These are phyloP conservation scores for Pisolithus orientalis DNA, from an alignment of 768 basidiomycete species.

Conservation along the genomic window DNA sequence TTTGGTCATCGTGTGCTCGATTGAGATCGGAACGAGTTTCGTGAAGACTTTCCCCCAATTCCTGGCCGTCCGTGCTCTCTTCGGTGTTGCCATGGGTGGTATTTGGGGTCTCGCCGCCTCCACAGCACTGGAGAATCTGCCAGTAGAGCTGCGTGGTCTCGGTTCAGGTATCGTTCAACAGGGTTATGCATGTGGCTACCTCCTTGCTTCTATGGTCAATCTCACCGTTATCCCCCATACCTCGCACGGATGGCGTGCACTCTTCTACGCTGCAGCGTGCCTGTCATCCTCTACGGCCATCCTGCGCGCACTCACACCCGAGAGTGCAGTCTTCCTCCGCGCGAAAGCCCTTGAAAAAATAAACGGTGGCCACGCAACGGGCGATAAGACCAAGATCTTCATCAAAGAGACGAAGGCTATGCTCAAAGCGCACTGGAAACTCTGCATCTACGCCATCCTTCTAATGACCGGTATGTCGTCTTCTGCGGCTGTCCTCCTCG, in stretches of 20 bases:
- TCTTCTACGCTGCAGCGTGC: conserved; percentile 79
- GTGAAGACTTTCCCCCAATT: conserved; percentile 72
- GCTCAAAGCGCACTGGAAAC: conserved; percentile 75
- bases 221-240: conserved; percentile 42
- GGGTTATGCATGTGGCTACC: conserved; percentile 84
- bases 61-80: conserved; percentile 75
- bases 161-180: conserved; percentile 82
- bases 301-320: conserved; percentile 64
- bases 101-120: conserved; percentile 83
- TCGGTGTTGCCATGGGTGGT: conserved; percentile 86
- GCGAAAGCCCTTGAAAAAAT: conserved; percentile 52
- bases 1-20: conserved; percentile 58
- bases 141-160: conserved; percentile 82
- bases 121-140: conserved; percentile 85
- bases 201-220: conserved; percentile 81
- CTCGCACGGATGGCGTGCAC: conserved; percentile 53
- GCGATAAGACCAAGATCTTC: conserved; percentile 64
- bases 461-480: conserved; percentile 55
- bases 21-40: conserved; percentile 81
- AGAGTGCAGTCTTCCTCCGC: conserved; percentile 67
- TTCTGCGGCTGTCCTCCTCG: neutral
- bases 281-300: conserved; percentile 64
- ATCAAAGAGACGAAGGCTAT: conserved; percentile 65
- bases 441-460: conserved; percentile 79
- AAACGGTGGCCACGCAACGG: conserved; percentile 23